These are phyloP conservation scores for Paratinospora sagittata DNA, from an alignment of 164 flowering plant genomes.

Conservation along the genomic window DNA sequence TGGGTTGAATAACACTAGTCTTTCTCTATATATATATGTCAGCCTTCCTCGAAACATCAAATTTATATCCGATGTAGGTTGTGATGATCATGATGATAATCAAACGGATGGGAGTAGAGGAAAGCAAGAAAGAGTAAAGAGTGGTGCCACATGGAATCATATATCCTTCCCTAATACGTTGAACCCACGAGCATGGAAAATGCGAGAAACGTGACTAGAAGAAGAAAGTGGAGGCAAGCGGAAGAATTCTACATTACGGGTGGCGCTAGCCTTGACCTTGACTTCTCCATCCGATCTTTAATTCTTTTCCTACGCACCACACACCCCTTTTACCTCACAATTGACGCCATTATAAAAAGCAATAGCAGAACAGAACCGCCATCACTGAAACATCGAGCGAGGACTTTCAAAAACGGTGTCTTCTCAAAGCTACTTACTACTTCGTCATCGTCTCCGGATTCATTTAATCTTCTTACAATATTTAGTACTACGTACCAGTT, in stretches of 20 bases:
- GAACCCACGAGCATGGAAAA: background rate
- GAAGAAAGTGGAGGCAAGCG: background rate
- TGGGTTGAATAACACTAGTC: too few relatives aligned
- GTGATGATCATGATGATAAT: too few relatives aligned
- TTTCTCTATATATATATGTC: too few relatives aligned
- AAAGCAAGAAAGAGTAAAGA: too few relatives aligned
- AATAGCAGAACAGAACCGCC: background rate
- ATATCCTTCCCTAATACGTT: too few relatives aligned
- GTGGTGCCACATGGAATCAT: too few relatives aligned
- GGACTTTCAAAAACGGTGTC: background rate
- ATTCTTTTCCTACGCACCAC: background rate
- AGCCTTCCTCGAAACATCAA: too few relatives aligned
- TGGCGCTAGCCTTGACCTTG: background rate
- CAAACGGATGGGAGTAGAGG: too few relatives aligned
- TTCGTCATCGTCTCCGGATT: background rate
- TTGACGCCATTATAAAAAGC: background rate
- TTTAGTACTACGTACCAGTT: background rate
- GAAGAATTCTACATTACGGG: background rate
- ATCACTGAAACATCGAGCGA: background rate
- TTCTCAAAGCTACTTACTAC: background rate
- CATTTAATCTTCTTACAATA: background rate
- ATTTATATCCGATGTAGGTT: too few relatives aligned
- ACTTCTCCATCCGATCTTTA: background rate
- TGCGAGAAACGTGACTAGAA: background rate
- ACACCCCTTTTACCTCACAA: background rate